Base-by-base conservation (phyloP, 2,329 filamentous ascomycete species). In the Dothidotthia symphoricarpi region DNA sequence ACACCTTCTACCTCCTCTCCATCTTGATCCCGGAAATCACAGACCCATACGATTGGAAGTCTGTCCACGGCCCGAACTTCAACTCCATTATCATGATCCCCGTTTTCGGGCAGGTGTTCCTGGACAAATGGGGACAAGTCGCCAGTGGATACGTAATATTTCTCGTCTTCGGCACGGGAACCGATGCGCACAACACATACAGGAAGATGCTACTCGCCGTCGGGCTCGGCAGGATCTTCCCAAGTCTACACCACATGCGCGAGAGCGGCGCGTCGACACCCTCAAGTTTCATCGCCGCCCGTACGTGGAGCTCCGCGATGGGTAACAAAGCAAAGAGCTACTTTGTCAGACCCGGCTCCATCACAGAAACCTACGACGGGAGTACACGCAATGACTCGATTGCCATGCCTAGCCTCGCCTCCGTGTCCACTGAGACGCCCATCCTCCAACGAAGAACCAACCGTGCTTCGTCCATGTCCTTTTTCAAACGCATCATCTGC, bases 141-240 rank as follows among this genome's bases (percentile, higher is more conserved):
- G 70, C 56, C 0, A 68, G 73, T 3, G 78, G 76, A 0, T 72
- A 77, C 41, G 41, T 81, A 16, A 63, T 80, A 10, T 85, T 85
- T 55, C 35, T 76, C n/a, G 77, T 82, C 52, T 85, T 85, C 48
- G 82, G 83, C 7, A 74, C 81, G 12, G 82, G 82, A 19, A 69
- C 68, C 16, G 82, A 86, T 52, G 81, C 81, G 0, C 40, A 56
- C 29, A 60, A 55, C 10, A 49, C 53, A 2, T 66, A 66, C 44
- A 59, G 53, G 36, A 49, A 43, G 2, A 48, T 58, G 27, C 32
- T 63, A 2, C 45, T 58, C 6, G 28, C 33, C 1, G 10, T 63
- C 1, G 63, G 61, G 0, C 31, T 62, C 4, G 63, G 63, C 9
- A 59, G 45, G 24, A 16, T 62, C 4, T 66, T 64, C 34, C 61